phyloP scores from a whole-genome alignment of 2,329 filamentous ascomycete genomes.

The Sclerotinia trifoliorum region DNA sequence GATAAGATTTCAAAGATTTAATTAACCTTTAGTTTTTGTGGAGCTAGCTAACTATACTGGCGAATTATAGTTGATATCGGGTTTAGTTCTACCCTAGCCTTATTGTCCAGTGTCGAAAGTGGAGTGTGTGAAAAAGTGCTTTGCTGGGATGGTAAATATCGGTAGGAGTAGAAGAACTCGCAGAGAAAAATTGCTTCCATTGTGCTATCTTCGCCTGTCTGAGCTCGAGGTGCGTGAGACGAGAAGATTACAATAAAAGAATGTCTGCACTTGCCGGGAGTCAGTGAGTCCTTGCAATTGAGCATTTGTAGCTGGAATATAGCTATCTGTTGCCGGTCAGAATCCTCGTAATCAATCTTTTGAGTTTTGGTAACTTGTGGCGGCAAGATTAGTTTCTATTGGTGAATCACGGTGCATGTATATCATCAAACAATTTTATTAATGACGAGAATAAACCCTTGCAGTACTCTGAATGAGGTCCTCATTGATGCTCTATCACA shows the following conservation, averaged over 20 bases:
- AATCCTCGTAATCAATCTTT: background rate
- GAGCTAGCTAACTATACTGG: background rate
- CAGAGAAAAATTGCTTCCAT: background rate
- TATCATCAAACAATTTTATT: background rate
- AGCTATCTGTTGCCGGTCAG: too few relatives aligned
- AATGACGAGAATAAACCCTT: background rate
- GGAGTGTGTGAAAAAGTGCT: background rate
- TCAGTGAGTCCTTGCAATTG: background rate
- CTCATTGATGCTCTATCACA: background rate
- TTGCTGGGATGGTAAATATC: background rate
- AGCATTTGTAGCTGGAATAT: background rate
- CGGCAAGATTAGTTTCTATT: background rate
- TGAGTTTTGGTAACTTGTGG: background rate
- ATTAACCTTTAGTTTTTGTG: background rate
- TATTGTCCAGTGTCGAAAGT: background rate
- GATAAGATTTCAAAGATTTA: constrained; percentile 6
- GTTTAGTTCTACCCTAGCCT: background rate
- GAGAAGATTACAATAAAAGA: background rate
- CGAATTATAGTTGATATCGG: background rate
- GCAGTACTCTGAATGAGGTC: background rate
- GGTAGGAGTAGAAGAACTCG: background rate
- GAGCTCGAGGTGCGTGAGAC: background rate
- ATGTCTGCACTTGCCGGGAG: background rate
- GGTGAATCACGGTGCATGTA: background rate
- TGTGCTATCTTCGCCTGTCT: background rate